Conservation (phyloP, 345 rosid species). For the Bretschneidera sinensis region DNA sequence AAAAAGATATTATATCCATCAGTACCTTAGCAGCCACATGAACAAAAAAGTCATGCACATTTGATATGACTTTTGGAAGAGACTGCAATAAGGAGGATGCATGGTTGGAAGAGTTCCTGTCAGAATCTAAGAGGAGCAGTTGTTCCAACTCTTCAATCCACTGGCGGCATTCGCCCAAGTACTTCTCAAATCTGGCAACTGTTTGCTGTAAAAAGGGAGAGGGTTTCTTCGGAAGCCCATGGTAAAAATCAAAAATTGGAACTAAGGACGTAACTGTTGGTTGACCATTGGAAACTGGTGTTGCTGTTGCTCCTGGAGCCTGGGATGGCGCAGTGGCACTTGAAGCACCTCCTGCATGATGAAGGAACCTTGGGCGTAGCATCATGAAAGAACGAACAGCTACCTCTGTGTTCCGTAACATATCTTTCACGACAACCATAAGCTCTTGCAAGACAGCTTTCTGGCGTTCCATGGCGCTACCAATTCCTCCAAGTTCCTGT, state of each 20-base stretch:
- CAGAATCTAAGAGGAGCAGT: conserved; percentile 65
- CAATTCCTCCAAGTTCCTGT: conserved; percentile 95
- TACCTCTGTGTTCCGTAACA: conserved; percentile 79
- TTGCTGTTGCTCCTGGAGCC: conserved; percentile 44
- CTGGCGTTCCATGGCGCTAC: conserved; percentile 72
- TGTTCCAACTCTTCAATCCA: conserved; percentile 97
- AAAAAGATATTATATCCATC: not conserved
- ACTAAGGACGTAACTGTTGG: conserved; percentile 39
- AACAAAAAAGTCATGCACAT: conserved; percentile 86
- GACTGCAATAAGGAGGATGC: conserved; percentile 65
- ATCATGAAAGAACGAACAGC: conserved; percentile 87
- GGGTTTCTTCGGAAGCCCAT: conserved; percentile 89
- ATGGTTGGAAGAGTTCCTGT: conserved; percentile 44
- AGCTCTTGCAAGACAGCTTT: conserved; percentile 71
- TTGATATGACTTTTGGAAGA: conserved; percentile 88
- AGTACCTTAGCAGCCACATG: conserved; percentile 96
- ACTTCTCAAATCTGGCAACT: conserved; percentile 81
- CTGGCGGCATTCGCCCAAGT: conserved; percentile 71
- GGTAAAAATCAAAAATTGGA: conserved; percentile 75
- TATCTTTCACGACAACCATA: conserved; percentile 75
- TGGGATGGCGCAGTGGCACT: conserved; percentile 64
- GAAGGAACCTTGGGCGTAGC: conserved; percentile 71
- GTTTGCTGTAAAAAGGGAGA: conserved; percentile 78
- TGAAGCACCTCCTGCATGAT: conserved; percentile 39
- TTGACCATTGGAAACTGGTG: conserved; percentile 53